A percentile compares a stretch with the other conserved stretches of the same genome.
phyloP scores from a whole-genome alignment of 164 flowering plant genomes.

The Santalum album region DNA sequence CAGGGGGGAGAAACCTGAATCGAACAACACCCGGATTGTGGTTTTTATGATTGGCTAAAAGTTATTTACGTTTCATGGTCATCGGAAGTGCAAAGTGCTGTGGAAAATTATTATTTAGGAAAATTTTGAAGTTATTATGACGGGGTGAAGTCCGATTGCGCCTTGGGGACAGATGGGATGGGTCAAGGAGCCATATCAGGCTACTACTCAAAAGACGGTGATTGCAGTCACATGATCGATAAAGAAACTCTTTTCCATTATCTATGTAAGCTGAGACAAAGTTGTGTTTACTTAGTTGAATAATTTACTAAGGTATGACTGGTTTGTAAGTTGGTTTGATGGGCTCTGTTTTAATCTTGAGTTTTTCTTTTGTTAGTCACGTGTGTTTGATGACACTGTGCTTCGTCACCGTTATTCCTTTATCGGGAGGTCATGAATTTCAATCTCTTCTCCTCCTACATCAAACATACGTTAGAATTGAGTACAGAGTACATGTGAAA shows the following conservation, averaged over 20 bases:
- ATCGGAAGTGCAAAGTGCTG: constrained; percentile 2
- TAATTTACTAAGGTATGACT: too few relatives aligned
- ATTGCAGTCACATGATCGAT: neutral
- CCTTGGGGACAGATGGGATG: neutral
- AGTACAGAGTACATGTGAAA: too few relatives aligned
- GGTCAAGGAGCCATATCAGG: neutral
- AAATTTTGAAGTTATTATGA: constrained; percentile 9
- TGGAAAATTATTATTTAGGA: constrained; percentile 7
- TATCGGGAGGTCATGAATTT: too few relatives aligned
- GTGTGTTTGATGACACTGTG: too few relatives aligned
- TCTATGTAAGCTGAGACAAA: neutral
- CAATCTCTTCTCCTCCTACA: too few relatives aligned
- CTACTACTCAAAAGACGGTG: neutral
- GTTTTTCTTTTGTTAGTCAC: too few relatives aligned
- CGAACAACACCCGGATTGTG: constrained; percentile 3
- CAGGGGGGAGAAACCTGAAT: neutral
- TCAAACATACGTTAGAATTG: too few relatives aligned
- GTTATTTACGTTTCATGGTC: constrained; percentile 2
- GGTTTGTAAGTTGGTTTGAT: too few relatives aligned
- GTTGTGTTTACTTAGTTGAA: too few relatives aligned
- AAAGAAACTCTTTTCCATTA: constrained; percentile 3
- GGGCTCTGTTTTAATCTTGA: too few relatives aligned
- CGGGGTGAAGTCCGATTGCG: constrained; percentile 1
- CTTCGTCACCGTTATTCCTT: too few relatives aligned
- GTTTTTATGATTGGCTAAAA: constrained; percentile 2